These are phyloP conservation scores for Peziza echinospora DNA, from an alignment of 495 filamentous ascomycete genomes.

Conservation along the genomic window DNA sequence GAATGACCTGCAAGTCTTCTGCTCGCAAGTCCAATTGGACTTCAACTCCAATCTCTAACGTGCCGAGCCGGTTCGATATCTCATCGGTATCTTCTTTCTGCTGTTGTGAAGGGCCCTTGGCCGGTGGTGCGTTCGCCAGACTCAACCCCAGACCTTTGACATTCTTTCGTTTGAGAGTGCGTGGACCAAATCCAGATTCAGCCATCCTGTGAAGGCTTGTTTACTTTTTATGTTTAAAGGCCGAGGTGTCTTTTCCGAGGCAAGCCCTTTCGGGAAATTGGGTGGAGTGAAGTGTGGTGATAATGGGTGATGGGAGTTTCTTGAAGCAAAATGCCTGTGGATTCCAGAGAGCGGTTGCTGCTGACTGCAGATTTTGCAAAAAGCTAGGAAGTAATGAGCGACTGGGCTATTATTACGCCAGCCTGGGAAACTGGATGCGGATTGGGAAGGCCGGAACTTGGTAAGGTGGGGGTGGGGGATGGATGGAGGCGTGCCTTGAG, in stretches of 20 bases:
- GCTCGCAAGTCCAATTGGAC: slow-evolving; percentile 80
- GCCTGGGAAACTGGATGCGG: too few species aligned
- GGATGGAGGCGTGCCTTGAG: too few species aligned
- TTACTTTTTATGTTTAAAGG: too few species aligned
- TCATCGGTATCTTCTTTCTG: slow-evolving; percentile 5
- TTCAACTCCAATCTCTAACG: slow-evolving; percentile 87
- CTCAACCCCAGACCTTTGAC: slow-evolving; percentile 80
- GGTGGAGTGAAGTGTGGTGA: too few species aligned
- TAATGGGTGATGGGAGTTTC: too few species aligned
- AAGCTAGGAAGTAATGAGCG: neutral
- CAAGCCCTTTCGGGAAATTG: too few species aligned
- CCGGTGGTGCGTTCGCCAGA: neutral
- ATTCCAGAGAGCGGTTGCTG: neutral
- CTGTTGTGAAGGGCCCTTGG: slow-evolving; percentile 1
- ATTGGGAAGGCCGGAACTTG: too few species aligned
- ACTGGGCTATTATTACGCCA: neutral
- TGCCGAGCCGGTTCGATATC: slow-evolving; percentile 25
- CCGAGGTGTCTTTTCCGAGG: too few species aligned
- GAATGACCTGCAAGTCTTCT: slow-evolving; percentile 79
- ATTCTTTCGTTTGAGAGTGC: slow-evolving; percentile 94
- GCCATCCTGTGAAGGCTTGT: neutral
- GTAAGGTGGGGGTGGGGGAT: too few species aligned
- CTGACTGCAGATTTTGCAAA: too few species aligned
- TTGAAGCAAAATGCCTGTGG: too few species aligned
- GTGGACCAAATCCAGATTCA: slow-evolving; percentile 43